Evolutionary conservation across 1,139 yeast species (phyloP).

Genomic region (Kodamaea derodonti): DNA sequence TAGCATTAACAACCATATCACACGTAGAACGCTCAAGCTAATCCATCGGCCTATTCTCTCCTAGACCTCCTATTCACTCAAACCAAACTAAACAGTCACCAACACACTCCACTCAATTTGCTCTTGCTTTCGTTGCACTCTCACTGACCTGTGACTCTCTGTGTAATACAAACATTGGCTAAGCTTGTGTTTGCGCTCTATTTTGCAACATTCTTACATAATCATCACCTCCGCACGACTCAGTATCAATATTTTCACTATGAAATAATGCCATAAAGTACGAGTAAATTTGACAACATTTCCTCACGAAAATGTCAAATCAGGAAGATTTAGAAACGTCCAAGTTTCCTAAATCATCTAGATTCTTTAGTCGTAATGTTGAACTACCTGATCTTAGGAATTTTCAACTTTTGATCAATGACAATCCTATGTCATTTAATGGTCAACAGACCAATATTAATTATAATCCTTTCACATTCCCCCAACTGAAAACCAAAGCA

Average conservation of each 20-base stretch:
- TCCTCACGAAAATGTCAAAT: background rate
- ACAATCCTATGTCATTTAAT: constrained; percentile 21
- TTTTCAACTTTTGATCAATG: constrained; percentile 17
- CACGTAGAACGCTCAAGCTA: no score
- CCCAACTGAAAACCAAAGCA: constrained; percentile 41
- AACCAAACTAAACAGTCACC: no score
- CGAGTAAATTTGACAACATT: no score
- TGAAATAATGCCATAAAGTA: no score
- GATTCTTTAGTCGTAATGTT: constrained; percentile 29
- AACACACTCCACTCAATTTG: no score
- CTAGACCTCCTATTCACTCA: no score
- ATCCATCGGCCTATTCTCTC: no score
- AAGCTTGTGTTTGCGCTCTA: no score
- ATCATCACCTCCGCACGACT: constrained; percentile 4
- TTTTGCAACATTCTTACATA: background rate
- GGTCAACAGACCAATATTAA: constrained; percentile 31
- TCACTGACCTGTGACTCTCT: no score
- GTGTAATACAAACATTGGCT: no score
- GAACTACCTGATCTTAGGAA: constrained; percentile 26
- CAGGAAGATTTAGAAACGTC: constrained; percentile 15
- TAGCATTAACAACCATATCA: no score
- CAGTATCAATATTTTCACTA: constrained; percentile 6
- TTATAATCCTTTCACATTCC: constrained; percentile 40
- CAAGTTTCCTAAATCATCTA: constrained; percentile 31
- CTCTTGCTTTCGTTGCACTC: no score